Percentiles rank a stretch among this genome's conserved stretches.
phyloP scores from a whole-genome alignment of 2,329 filamentous ascomycete species.

The Xylaria polymorpha region DNA sequence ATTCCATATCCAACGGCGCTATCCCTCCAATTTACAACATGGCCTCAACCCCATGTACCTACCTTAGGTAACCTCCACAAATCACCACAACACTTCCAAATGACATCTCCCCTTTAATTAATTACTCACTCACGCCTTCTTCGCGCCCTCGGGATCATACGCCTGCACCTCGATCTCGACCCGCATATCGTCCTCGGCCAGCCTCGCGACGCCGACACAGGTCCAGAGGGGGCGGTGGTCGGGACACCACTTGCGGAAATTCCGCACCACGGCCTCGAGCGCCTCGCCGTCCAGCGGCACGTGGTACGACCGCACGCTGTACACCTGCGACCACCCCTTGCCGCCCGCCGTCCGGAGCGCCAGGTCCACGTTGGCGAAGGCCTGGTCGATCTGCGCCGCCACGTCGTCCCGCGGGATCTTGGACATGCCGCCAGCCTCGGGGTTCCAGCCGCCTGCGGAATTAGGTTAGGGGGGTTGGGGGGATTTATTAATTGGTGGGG shows the following conservation, averaged over 20 bases:
- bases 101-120: not conserved
- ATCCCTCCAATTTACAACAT: no score
- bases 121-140: slow-evolving; percentile 19
- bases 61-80: no score
- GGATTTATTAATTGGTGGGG: no score
- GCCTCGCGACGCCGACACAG: slow-evolving; percentile 59
- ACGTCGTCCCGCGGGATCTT: slow-evolving; percentile 52
- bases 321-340: slow-evolving; percentile 58
- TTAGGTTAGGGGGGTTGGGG: no score
- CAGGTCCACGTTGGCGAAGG: slow-evolving; percentile 68
- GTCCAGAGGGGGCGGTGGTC: slow-evolving; percentile 66
- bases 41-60: no score
- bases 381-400: slow-evolving; percentile 60
- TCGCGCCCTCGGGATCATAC: slow-evolving; percentile 49
- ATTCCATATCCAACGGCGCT: no score
- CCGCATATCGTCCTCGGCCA: slow-evolving; percentile 63
- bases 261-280: slow-evolving; percentile 55
- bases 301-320: slow-evolving; percentile 52
- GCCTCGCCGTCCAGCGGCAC: slow-evolving; percentile 50
- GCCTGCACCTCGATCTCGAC: slow-evolving; percentile 70
- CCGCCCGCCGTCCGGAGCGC: slow-evolving; percentile 64
- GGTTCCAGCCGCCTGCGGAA: slow-evolving; percentile 51
- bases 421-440: slow-evolving; percentile 42
- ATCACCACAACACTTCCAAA: no score
- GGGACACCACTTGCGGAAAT: slow-evolving; percentile 63